These are phyloP conservation scores for Fusarium camptoceras DNA, from an alignment of 2,329 filamentous ascomycete genomes.

Conservation along the genomic window DNA sequence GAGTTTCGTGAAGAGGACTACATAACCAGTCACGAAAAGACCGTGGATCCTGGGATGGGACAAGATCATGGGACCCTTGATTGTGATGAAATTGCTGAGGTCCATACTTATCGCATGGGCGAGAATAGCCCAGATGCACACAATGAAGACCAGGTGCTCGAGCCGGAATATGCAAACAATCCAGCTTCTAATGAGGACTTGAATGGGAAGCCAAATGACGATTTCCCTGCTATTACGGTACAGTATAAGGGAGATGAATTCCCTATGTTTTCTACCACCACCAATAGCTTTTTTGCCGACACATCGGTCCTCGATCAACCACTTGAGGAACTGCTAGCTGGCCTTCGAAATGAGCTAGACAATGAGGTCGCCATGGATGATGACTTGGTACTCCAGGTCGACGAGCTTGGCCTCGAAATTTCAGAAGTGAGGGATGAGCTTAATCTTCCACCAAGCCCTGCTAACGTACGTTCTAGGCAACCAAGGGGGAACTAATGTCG, in stretches of 20 bases:
- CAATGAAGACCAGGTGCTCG: slow-evolving; percentile 17
- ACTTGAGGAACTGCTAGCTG: slow-evolving; percentile 58
- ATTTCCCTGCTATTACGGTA: slow-evolving; percentile 55
- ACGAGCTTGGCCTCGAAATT: slow-evolving; percentile 65
- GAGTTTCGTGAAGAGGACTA: slow-evolving; percentile 8
- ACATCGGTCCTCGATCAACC: slow-evolving; percentile 56
- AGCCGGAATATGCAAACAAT: slow-evolving; percentile 6
- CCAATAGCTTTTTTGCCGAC: slow-evolving; percentile 60
- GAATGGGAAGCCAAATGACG: slow-evolving; percentile 23
- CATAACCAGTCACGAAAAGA: slow-evolving; percentile 9
- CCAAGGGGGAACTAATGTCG: slow-evolving; percentile 50
- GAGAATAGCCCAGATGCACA: slow-evolving; percentile 23
- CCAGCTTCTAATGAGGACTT: slow-evolving; percentile 21
- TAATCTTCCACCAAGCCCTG: neutral
- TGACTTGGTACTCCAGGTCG: slow-evolving; percentile 63
- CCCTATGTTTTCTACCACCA: slow-evolving; percentile 53
- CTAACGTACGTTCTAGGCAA: slow-evolving; percentile 52
- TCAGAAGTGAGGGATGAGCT: slow-evolving; percentile 56
- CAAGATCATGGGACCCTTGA: slow-evolving; percentile 1
- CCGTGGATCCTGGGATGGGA: neutral
- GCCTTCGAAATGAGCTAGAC: slow-evolving; percentile 59
- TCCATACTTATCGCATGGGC: slow-evolving; percentile 6
- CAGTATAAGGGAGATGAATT: slow-evolving; percentile 59
- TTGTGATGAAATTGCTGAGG: slow-evolving; percentile 10
- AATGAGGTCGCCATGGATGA: slow-evolving; percentile 60